phyloP scores from a whole-genome alignment of 371 early-diverging fungal genomes.

The Mucor irregularis region DNA sequence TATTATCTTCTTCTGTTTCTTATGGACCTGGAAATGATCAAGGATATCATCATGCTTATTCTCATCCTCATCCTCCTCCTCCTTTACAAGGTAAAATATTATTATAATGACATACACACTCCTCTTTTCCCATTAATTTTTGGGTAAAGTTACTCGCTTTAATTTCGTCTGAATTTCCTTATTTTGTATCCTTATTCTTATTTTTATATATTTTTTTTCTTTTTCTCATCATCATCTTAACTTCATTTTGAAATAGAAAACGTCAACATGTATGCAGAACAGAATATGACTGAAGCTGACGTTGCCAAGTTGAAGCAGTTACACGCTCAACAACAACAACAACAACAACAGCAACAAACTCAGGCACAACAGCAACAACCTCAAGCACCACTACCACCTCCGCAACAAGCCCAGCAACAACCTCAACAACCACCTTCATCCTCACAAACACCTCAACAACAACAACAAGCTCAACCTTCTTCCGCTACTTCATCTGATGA shows the following conservation, averaged over 20 bases:
- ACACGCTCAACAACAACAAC: background rate
- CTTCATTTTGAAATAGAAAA: background rate
- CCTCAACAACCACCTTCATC: background rate
- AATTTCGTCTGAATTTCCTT: background rate
- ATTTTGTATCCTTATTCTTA: slow-evolving; percentile 3
- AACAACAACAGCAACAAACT: background rate
- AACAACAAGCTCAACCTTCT: background rate
- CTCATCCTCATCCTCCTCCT: background rate
- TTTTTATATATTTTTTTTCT: background rate
- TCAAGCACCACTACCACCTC: background rate
- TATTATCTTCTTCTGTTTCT: slow-evolving; percentile 22
- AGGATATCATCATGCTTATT: background rate
- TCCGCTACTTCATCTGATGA: background rate
- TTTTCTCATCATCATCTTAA: background rate
- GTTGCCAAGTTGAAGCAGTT: background rate
- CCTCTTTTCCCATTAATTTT: background rate
- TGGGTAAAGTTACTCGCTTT: too few relatives aligned
- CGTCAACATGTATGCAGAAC: background rate
- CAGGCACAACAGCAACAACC: background rate
- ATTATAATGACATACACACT: too few relatives aligned
- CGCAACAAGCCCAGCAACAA: background rate
- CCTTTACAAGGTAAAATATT: slow-evolving; percentile 3
- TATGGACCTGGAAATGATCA: slow-evolving; percentile 15
- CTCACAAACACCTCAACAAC: background rate
- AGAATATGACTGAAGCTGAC: slow-evolving; percentile 1